Evolutionary conservation across 306 rosid species (phyloP).

Genomic region (Prosopis cineraria): DNA sequence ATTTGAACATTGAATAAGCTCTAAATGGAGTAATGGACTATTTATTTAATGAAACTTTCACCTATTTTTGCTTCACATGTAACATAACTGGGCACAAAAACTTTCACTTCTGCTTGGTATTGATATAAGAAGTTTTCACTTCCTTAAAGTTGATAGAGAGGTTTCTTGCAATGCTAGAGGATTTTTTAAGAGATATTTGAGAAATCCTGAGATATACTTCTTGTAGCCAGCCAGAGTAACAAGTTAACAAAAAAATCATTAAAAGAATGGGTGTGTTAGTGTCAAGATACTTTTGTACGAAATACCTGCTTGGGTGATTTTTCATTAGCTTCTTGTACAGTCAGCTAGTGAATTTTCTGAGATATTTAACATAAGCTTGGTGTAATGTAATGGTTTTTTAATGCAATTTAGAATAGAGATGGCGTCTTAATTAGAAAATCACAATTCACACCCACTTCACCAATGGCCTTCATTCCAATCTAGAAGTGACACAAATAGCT

Average conservation of each 20-base stretch:
- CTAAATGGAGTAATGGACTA: background rate
- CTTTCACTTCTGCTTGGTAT: background rate
- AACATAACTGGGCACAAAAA: background rate
- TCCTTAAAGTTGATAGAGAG: background rate
- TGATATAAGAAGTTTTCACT: slow-evolving; percentile 11
- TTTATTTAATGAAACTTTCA: background rate
- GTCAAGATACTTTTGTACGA: background rate
- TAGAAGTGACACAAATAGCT: slow-evolving; percentile 9
- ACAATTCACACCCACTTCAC: background rate
- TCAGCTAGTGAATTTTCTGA: background rate
- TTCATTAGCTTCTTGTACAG: background rate
- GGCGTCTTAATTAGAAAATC: background rate
- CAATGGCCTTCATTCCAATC: slow-evolving; percentile 19
- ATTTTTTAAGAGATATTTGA: background rate
- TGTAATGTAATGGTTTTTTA: background rate
- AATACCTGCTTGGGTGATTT: background rate
- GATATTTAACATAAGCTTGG: background rate
- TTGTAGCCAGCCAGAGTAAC: background rate
- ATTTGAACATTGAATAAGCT: background rate
- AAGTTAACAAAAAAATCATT: background rate
- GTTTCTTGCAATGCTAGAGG: background rate
- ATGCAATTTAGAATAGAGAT: background rate
- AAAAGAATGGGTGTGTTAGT: background rate
- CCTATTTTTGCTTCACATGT: background rate
- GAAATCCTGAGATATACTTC: background rate